Conservation (phyloP, 371 early-diverging fungal species). For the Mortierella sp. region DNA sequence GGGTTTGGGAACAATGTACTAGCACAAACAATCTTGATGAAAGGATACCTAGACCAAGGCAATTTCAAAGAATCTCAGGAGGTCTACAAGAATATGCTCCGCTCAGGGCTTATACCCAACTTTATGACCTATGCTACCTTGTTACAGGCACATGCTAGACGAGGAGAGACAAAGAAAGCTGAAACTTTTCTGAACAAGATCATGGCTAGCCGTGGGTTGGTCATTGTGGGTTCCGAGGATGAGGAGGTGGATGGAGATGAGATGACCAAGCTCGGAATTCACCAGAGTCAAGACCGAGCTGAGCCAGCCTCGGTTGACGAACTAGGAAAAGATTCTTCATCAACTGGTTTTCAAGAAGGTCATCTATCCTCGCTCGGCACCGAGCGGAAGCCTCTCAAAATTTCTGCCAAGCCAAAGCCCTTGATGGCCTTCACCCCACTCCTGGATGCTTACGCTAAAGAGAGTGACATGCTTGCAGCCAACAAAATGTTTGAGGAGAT, state of each 20-base stretch:
- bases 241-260: slow-evolving; percentile 13
- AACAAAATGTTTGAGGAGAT: slow-evolving; percentile 43
- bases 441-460: slow-evolving; percentile 52
- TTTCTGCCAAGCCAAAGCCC: slow-evolving; percentile 17
- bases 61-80: slow-evolving; percentile 37
- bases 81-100: slow-evolving; percentile 45
- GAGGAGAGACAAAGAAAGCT: slow-evolving; percentile 37
- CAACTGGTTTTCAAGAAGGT: slow-evolving; percentile 11
- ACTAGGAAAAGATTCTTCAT: not conserved
- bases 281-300: slow-evolving; percentile 14
- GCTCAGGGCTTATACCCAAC: slow-evolving; percentile 47
- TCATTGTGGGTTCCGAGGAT: slow-evolving; percentile 21
- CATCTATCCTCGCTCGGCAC: slow-evolving; percentile 36
- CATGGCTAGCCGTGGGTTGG: slow-evolving; percentile 34
- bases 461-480: slow-evolving; percentile 35
- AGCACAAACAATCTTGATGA: slow-evolving; percentile 54
- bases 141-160: slow-evolving; percentile 39
- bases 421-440: slow-evolving; percentile 43
- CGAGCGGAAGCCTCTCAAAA: slow-evolving; percentile 47
- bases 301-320: not conserved
- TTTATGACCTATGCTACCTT: slow-evolving; percentile 52
- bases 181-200: slow-evolving; percentile 39
- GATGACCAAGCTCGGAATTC: slow-evolving; percentile 11
- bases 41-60: slow-evolving; percentile 44
- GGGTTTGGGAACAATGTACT: slow-evolving; percentile 49